Evolutionary conservation across 2,329 filamentous ascomycete genomes (phyloP).

Genomic region (Colletotrichum abscissum): DNA sequence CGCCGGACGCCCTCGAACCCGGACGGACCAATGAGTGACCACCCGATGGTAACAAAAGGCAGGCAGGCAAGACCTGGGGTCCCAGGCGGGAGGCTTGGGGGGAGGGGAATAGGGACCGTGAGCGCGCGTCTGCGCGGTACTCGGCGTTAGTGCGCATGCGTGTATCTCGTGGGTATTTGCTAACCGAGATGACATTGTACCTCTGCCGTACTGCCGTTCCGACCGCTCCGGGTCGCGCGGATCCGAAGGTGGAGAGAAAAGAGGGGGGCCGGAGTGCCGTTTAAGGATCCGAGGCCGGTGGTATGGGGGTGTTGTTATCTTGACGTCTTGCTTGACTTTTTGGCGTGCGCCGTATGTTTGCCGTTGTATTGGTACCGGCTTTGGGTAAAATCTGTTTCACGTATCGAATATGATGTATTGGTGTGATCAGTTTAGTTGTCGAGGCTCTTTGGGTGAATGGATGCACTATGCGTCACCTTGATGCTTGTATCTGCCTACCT

Average conservation of each 20-base stretch:
- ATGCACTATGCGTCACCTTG: no score
- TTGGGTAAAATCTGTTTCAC: not conserved
- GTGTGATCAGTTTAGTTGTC: not conserved
- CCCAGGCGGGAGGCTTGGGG: not conserved
- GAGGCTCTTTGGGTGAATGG: not conserved
- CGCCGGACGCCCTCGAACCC: not conserved
- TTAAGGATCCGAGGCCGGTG: not conserved
- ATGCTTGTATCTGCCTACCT: no score
- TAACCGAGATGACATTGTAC: conserved; percentile 27
- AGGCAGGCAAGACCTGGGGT: not conserved
- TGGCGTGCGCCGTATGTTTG: not conserved
- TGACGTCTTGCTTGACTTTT: not conserved
- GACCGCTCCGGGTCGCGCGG: not conserved
- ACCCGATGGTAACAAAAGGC: conserved; percentile 7
- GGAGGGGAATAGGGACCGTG: not conserved
- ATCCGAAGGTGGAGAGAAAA: not conserved
- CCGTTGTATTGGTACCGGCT: not conserved
- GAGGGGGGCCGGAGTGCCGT: not conserved
- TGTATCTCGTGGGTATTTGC: not conserved
- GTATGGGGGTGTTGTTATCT: not conserved
- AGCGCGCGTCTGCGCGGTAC: not conserved
- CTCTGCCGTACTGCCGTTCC: not conserved
- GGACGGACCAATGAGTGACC: conserved; percentile 6
- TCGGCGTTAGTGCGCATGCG: conserved; percentile 2
- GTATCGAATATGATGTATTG: not conserved